Conservation (phyloP, 352 stramenopile species). For the Pythium sukuiense region DNA sequence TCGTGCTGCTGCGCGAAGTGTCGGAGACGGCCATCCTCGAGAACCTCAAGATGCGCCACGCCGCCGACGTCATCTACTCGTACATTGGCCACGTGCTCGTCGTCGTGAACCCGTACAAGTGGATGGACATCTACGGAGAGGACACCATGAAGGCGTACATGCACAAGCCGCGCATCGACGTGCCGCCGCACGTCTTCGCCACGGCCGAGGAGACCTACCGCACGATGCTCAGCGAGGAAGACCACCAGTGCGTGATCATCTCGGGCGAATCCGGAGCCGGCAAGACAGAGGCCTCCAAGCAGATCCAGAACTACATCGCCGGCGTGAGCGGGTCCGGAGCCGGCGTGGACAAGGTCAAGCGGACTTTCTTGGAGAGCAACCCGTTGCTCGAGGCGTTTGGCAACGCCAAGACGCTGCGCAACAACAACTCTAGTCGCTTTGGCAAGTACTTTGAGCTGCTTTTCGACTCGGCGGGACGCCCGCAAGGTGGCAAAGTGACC, state of each 20-base stretch:
- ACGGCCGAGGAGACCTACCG: slow-evolving; percentile 87
- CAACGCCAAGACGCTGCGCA: slow-evolving; percentile 94
- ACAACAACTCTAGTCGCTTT: slow-evolving; percentile 95
- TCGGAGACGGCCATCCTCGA: slow-evolving; percentile 82
- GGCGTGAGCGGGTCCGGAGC: slow-evolving; percentile 73
- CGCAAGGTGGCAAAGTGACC: slow-evolving; percentile 87
- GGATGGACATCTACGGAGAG: slow-evolving; percentile 89
- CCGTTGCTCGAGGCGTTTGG: slow-evolving; percentile 96
- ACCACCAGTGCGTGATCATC: slow-evolving; percentile 92
- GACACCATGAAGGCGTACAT: slow-evolving; percentile 77
- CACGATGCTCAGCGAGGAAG: slow-evolving; percentile 86
- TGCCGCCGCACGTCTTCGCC: slow-evolving; percentile 84
- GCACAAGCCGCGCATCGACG: slow-evolving; percentile 86
- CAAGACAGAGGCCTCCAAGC: slow-evolving; percentile 88
- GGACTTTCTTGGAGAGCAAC: slow-evolving; percentile 93
- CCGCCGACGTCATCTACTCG: slow-evolving; percentile 84
- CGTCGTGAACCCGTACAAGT: slow-evolving; percentile 90
- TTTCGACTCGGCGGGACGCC: slow-evolving; percentile 85
- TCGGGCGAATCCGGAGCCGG: slow-evolving; percentile 82
- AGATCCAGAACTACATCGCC: slow-evolving; percentile 91
- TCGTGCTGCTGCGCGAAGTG: slow-evolving; percentile 74
- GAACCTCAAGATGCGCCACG: slow-evolving; percentile 88
- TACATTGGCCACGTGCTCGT: slow-evolving; percentile 90
- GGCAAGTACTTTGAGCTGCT: slow-evolving; percentile 96
- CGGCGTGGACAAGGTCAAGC: slow-evolving; percentile 87